These are phyloP conservation scores for Zymoseptoria passerinii DNA, from an alignment of 2,329 filamentous ascomycete genomes.

Conservation along the genomic window DNA sequence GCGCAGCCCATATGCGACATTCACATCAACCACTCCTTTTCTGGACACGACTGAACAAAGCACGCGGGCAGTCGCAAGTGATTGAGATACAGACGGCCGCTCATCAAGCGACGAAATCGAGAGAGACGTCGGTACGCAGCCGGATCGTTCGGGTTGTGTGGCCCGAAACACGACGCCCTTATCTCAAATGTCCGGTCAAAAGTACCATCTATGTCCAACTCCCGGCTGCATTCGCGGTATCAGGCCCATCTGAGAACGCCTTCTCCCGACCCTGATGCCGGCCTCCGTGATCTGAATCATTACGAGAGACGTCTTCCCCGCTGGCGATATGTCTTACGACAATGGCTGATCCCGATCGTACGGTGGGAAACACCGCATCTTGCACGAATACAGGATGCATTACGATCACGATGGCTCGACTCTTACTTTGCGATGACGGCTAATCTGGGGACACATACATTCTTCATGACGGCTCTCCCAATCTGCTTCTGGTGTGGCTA, in stretches of 20 bases:
- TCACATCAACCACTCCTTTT: too few relatives aligned
- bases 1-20: too few relatives aligned
- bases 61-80: too few relatives aligned
- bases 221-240: constrained; percentile 12
- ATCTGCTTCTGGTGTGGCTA: constrained; percentile 96
- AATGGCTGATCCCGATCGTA: constrained; percentile 73
- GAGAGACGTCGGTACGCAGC: neutral
- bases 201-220: constrained; percentile 14
- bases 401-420: constrained; percentile 78
- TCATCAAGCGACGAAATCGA: neutral
- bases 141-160: neutral
- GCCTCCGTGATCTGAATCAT: constrained; percentile 65
- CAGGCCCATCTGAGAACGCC: constrained; percentile 23
- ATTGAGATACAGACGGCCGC: too few relatives aligned
- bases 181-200: constrained; percentile 10
- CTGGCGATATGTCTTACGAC: constrained; percentile 84
- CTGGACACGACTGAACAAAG: too few relatives aligned
- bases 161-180: neutral
- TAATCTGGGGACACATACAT: constrained; percentile 94
- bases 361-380: constrained; percentile 94
- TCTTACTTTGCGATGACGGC: constrained; percentile 95
- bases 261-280: constrained; percentile 52
- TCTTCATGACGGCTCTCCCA: constrained; percentile 93
- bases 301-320: constrained; percentile 59
- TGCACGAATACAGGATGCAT: constrained; percentile 69